Base-by-base conservation (phyloP, 139 green algal genomes). In the Chlamydomonas eustigma region DNA sequence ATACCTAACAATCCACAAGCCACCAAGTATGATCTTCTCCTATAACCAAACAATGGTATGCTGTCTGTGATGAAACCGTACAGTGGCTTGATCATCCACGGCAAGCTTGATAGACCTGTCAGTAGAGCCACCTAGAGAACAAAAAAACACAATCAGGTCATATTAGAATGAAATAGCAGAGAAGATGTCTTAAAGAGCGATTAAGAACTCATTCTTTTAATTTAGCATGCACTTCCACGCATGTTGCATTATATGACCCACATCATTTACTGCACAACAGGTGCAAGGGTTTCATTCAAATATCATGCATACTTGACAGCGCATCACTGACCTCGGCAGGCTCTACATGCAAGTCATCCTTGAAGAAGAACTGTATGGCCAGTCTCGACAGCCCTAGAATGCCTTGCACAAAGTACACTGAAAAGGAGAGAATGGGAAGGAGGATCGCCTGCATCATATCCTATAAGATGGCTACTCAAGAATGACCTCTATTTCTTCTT, bases 321-420 rank as follows among this genome's bases (percentile, higher is more conserved):
- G n/a, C n/a, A n/a, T n/a, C 34, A 28, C 52, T 8, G 32, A 68
- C 52, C 52, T 68, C n/a, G 6, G 65, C 65, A 12, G 65, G 65
- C 5, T 72, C 65, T n/a, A 72, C 28, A 4, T 44, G 33, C 65
- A 72, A 34, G 24, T 72, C 65, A 22, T 72, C 65, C 51, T 99
- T 99, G 67, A 97, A 88, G 73, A 96, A 95, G 73, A 91, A 97
- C 8, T 86, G 91, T 22, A 97, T 78, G 0, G 92, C 95, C 33
- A 99, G 80, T 0, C 91, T 83, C 2, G 89, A 91, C 35, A 99
- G 86, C 0, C 94, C 92, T 36, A 99, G 84, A 65, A 94, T 91
- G 39, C 95, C 95, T 79, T 99, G 95, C 6, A 97, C 93, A 76
- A 98, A 95, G 74, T 99, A 99, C 28, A 99, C 95, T 93, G 86